Conservation (phyloP, 148 eudicot species). For the Rhododendron vialii region DNA sequence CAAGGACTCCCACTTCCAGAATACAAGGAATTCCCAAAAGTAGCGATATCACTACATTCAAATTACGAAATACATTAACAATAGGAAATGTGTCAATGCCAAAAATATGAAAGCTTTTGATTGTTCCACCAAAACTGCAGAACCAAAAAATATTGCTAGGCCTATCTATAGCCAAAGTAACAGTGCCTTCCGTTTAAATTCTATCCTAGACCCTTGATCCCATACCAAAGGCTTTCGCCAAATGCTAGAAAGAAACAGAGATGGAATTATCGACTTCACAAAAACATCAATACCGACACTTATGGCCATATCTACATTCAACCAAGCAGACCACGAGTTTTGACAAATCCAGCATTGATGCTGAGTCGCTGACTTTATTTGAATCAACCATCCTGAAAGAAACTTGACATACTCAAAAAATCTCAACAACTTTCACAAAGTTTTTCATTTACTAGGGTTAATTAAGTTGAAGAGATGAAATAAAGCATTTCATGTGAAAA, state of each 20-base stretch:
- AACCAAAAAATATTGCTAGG: background rate
- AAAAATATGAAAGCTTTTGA: background rate
- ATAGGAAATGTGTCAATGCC: background rate
- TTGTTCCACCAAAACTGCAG: background rate
- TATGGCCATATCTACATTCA: background rate
- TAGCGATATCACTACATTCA: background rate
- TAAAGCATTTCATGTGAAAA: background rate
- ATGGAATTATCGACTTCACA: background rate
- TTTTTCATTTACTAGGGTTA: background rate
- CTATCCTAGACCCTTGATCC: background rate
- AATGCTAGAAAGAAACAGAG: background rate
- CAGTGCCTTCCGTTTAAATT: background rate
- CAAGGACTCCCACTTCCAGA: slow-evolving; percentile 18
- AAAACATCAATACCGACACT: background rate
- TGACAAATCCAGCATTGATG: background rate
- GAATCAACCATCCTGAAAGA: background rate
- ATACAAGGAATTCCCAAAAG: slow-evolving; percentile 7
- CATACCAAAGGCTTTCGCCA: background rate
- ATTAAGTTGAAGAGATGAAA: background rate
- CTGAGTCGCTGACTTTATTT: background rate
- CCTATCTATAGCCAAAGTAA: background rate
- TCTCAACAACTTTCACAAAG: background rate
- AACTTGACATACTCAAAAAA: background rate
- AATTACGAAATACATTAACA: background rate
- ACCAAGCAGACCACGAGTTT: background rate